These are phyloP conservation scores for Funneliformis caledonium DNA, from an alignment of 371 early-diverging fungal genomes.

Conservation along the genomic window DNA sequence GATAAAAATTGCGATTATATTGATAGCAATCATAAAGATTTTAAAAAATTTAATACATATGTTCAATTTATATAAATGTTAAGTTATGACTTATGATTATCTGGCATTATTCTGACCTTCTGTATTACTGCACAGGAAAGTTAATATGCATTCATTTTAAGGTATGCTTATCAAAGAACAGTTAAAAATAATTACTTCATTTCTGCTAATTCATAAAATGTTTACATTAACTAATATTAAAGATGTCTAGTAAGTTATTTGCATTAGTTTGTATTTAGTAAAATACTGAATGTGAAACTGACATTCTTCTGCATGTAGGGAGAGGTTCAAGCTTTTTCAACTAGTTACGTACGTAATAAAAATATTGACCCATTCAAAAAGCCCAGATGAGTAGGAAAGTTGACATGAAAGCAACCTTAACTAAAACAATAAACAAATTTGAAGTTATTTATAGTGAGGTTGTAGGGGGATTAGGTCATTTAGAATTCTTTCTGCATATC, in stretches of 20 bases:
- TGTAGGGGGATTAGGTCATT: slow-evolving; percentile 6
- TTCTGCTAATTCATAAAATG: not conserved
- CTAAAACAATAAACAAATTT: slow-evolving; percentile 17
- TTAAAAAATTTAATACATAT: slow-evolving; percentile 20
- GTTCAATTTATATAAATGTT: slow-evolving; percentile 26
- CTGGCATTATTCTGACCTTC: not conserved
- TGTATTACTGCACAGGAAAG: slow-evolving; percentile 23
- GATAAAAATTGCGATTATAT: slow-evolving; percentile 4
- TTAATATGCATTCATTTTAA: not conserved
- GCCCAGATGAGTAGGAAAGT: slow-evolving; percentile 12
- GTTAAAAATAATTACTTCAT: not conserved
- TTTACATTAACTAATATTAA: not conserved
- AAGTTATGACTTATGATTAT: not conserved
- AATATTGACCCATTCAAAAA: not conserved
- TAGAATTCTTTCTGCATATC: not conserved
- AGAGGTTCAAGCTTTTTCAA: slow-evolving; percentile 7
- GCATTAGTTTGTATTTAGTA: not conserved
- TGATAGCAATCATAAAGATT: not conserved
- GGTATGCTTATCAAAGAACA: slow-evolving; percentile 3
- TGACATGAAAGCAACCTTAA: slow-evolving; percentile 10
- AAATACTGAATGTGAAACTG: not conserved
- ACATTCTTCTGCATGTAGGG: slow-evolving; percentile 18
- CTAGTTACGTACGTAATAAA: slow-evolving; percentile 8
- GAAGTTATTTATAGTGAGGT: slow-evolving; percentile 17
- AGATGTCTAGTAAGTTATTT: slow-evolving; percentile 7